These are phyloP conservation scores for Harringtonia lauricola DNA, from an alignment of 2,329 filamentous ascomycete genomes.

Conservation along the genomic window DNA sequence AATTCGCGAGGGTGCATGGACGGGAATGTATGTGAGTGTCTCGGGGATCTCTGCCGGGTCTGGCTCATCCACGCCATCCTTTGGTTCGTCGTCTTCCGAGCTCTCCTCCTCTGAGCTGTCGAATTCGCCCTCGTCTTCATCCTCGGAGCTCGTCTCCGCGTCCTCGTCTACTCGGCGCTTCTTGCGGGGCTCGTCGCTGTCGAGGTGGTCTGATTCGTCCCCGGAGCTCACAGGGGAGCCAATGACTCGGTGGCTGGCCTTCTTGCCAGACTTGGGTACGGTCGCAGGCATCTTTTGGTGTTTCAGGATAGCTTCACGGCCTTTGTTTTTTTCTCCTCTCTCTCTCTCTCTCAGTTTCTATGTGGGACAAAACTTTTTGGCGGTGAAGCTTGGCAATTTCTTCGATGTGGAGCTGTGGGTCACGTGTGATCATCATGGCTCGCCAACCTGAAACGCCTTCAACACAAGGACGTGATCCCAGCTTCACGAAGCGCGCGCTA, in stretches of 20 bases:
- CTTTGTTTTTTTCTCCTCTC: not conserved
- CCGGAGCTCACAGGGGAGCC: slow-evolving; percentile 3
- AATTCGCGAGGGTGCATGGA: too few relatives aligned
- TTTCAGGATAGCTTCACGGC: too few relatives aligned
- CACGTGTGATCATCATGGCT: too few relatives aligned
- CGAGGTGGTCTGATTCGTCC: slow-evolving; percentile 36
- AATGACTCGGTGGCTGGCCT: not conserved
- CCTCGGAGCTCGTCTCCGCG: not conserved
- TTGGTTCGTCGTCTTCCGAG: not conserved
- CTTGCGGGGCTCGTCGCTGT: slow-evolving; percentile 25
- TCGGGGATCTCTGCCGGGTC: too few relatives aligned
- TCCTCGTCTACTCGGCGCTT: slow-evolving; percentile 11
- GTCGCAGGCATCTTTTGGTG: not conserved
- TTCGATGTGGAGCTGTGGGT: not conserved
- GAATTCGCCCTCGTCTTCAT: slow-evolving; percentile 16
- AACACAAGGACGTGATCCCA: too few relatives aligned
- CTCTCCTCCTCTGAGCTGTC: slow-evolving; percentile 15
- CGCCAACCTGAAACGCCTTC: too few relatives aligned
- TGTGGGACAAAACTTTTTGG: slow-evolving; percentile 1
- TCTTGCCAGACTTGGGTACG: not conserved
- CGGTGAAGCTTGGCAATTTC: not conserved
- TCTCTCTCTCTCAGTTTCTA: not conserved
- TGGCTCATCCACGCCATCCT: not conserved
- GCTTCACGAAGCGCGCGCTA: too few relatives aligned
- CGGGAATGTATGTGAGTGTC: too few relatives aligned